Base-by-base conservation (phyloP, 2,329 filamentous ascomycete genomes). In the Talaromyces verruculosus region DNA sequence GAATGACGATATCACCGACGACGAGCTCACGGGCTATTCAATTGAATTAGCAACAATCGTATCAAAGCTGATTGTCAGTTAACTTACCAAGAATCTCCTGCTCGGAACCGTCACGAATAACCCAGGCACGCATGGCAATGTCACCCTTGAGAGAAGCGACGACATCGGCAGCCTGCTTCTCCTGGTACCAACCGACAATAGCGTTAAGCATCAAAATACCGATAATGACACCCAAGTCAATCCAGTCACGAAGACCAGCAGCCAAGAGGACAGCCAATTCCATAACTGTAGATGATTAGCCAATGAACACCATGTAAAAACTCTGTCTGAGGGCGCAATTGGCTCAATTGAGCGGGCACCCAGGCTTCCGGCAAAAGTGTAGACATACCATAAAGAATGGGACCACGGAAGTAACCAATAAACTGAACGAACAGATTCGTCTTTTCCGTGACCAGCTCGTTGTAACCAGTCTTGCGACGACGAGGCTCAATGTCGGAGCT, bases 91-190 rank as follows among this genome's bases (percentile, higher is more conserved):
- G 84, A 76, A 91, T 88, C 66, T 88, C 84, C 69, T 86, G 79
- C 78, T 89, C 86, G 66, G 80, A 77, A 66, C 88, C 88, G 72
- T 89, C 82, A 72, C 89, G 87, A 69, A 91, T 79, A 71, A 88
- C 87, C 68, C 80, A 84, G 19, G 87, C 85, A 77, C 86, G 88
- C 86, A 91, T 88, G 71, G 89, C 88, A 73, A 91, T 91, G 72
- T 91, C 89, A 79, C 89, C 89, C 81, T 90, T 90, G 68, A 91
- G 81, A 68, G 83, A 86, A 49, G 88, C 88, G 72, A 90, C 88
- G 71, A 90, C 88, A 78, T 91, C 88, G 68, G 88, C 88, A 71
- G 88, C 89, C 78, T 90, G 88, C 81, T 91, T 91, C 79, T 91
- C 88, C 76, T 91, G 89, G 77, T 91, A 91, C 85, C 88, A 91